These are phyloP conservation scores for Annulohypoxylon truncatum DNA, from an alignment of 2,329 filamentous ascomycete species.

Conservation along the genomic window DNA sequence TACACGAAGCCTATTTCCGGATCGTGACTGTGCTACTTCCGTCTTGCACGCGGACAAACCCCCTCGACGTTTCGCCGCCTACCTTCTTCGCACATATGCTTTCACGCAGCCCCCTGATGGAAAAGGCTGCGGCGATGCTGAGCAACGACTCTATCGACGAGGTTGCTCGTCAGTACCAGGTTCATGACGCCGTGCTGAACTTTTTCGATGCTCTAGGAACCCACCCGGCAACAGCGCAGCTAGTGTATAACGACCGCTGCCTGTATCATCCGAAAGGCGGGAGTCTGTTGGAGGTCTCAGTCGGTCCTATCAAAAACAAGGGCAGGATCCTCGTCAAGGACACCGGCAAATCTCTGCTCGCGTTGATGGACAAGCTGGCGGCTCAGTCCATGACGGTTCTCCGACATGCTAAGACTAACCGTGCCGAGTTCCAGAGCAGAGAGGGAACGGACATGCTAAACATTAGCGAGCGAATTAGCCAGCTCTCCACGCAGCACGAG, in stretches of 20 bases:
- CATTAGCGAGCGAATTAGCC: conserved; percentile 50
- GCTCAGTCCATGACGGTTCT: conserved; percentile 51
- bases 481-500: conserved; percentile 45
- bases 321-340: conserved; percentile 37
- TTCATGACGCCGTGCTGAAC: conserved; percentile 55
- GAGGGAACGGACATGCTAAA: conserved; percentile 49
- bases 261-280: conserved; percentile 49
- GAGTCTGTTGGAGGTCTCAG: conserved; percentile 53
- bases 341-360: conserved; percentile 44
- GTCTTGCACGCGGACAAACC: background rate
- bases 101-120: conserved; percentile 42
- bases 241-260: conserved; percentile 51
- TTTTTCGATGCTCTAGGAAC: conserved; percentile 53
- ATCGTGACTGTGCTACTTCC: conserved; percentile 37
- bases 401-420: conserved; percentile 37
- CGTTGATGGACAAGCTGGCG: conserved; percentile 46
- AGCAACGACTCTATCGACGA: conserved; percentile 45
- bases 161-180: conserved; percentile 34
- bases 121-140: conserved; percentile 33
- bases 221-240: conserved; percentile 47
- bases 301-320: conserved; percentile 27
- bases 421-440: conserved; percentile 38
- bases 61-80: conserved; percentile 10
- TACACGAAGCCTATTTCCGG: conserved; percentile 35
- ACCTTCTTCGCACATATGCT: conserved; percentile 29